Evolutionary conservation across 352 stramenopile species (phyloP), one percentile per base, ranked within the genome.

Genomic region (Pythium aristosporum): DNA sequence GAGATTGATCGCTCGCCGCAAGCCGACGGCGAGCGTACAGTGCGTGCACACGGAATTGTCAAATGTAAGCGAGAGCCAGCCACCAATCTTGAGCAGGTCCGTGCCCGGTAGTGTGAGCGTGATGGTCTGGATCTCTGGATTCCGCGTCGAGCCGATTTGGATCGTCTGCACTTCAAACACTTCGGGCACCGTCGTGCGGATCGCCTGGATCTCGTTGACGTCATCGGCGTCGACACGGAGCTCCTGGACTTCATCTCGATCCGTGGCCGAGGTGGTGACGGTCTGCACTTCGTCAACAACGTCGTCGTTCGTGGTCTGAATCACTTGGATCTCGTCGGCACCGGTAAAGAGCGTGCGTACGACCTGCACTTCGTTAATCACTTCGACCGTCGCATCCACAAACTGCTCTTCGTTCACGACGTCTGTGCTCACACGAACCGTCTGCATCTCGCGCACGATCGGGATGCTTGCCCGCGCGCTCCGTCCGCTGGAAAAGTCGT

Each of bases 341-440:
- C 92, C 92, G 0, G 74, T 82, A 36, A 97, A 94, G 3, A 68
- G 75, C 2, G 83, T 98, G 12, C 93, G 92, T 2, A 99, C 87
- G 8, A 95, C 96, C 68, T 99, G 96, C 9, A 96, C 73, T 70
- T 99, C 97, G 68, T 99, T 99, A 16, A 82, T 95, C 13, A 99
- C 96, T 57, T 96, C 79, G 10, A 98, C 91, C 0, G 92, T 97
- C 0, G 89, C 94, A 64, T 96, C 81, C 7, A 99, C 87, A 50
- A 88, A 89, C 63, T 99, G 96, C 50, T 97, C 89, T 74, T 98
- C 96, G 48, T 96, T 92, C 6, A 96, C 75, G 9, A 98, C 82
- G 23, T 89, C 75, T 18, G 69, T 86, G 25, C 79, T 80, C 5
- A 98, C 61, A 16, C 85, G 74, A 15, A 99, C 37, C 2, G 80